Evolutionary conservation across 1,284 basidiomycete species (phyloP).

Genomic region (Ganoderma lingzhi): DNA sequence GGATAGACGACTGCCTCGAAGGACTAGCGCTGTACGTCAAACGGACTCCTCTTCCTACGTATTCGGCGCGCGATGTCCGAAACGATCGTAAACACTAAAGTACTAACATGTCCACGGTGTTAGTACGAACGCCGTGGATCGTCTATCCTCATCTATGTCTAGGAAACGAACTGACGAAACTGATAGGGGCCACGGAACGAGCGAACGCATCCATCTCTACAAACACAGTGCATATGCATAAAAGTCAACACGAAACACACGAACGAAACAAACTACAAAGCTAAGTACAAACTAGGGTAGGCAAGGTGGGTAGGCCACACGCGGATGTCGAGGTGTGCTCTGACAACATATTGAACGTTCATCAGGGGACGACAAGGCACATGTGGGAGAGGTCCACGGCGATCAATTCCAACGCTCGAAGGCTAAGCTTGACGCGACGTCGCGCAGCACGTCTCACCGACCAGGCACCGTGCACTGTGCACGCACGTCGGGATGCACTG

Average conservation of each 20-base stretch:
- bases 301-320: background rate
- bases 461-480: background rate
- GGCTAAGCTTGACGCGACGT: background rate
- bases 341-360: background rate
- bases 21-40: background rate
- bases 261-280: background rate
- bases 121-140: background rate
- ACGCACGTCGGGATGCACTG: background rate
- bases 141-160: background rate
- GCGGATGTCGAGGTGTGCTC: background rate
- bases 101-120: background rate
- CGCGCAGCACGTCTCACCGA: background rate
- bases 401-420: background rate
- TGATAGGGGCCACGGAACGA: background rate
- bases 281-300: background rate
- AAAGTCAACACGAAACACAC: background rate
- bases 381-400: background rate
- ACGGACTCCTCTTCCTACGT: background rate
- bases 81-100: background rate
- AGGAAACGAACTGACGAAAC: background rate
- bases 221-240: background rate
- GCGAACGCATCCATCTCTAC: background rate
- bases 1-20: background rate
- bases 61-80: background rate
- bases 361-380: background rate